phyloP scores from a whole-genome alignment of 2,329 filamentous ascomycete species.

The Pyrenochaeta sp. region DNA sequence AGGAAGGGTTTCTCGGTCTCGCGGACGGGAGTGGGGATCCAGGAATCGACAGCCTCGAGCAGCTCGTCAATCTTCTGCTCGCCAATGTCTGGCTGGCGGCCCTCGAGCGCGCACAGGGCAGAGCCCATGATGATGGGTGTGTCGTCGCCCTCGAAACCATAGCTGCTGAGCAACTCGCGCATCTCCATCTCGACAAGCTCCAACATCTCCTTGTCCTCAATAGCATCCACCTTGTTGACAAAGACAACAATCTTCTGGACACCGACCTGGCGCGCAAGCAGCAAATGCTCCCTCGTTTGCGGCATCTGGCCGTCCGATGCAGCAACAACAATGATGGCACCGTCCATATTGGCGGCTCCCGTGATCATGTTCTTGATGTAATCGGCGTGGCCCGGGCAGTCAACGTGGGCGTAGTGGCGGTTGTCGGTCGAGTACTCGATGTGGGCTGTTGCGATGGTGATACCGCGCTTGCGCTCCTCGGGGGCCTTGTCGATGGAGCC shows the following conservation, averaged over 20 bases:
- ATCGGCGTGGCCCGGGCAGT: constrained; percentile 99
- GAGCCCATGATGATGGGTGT: constrained; percentile 98
- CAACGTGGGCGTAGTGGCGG: constrained; percentile 99
- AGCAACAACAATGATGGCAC: constrained; percentile 97
- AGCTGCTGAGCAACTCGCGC: constrained; percentile 91
- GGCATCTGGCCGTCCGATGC: constrained; percentile 99
- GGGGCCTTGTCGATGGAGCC: constrained; percentile 98
- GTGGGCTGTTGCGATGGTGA: constrained; percentile 97
- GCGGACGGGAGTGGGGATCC: constrained; percentile 95
- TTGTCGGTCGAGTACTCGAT: constrained; percentile 96
- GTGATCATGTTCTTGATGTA: constrained; percentile 99
- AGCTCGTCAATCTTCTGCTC: constrained; percentile 89
- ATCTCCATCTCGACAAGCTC: constrained; percentile 99
- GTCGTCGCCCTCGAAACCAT: constrained; percentile 97
- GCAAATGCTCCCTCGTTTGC: constrained; percentile 97
- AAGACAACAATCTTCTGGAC: constrained; percentile 98
- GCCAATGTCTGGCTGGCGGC: constrained; percentile 86
- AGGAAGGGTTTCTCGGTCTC: constrained; percentile 98
- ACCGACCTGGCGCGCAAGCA: constrained; percentile 97
- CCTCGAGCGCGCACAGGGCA: constrained; percentile 91
- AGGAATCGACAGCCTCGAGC: constrained; percentile 85
- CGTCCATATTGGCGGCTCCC: constrained; percentile 98
- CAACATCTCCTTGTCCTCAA: constrained; percentile 99
- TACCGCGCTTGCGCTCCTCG: constrained; percentile 99
- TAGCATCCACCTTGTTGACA: constrained; percentile 98